Evolutionary conservation across 2,329 filamentous ascomycete species (phyloP), one percentile per base, ranked within the genome.

Genomic region (Fusarium nematophilum): DNA sequence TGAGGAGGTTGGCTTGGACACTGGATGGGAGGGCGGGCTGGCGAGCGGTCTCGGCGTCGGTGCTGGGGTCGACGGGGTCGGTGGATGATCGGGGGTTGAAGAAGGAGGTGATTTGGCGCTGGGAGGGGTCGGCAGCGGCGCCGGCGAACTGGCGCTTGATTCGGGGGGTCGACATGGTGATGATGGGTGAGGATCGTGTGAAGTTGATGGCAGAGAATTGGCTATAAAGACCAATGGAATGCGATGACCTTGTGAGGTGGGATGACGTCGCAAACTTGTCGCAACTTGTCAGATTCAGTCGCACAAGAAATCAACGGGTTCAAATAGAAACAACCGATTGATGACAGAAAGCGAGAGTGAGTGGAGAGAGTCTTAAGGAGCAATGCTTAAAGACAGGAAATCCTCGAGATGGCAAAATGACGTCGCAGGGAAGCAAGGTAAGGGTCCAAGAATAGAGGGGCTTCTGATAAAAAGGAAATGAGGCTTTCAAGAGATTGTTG

Each of bases 1-100:
- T 91, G 34, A 97, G 82, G n/a, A 98, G 87, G 59, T 90, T 90
- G 29, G 93, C 84, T 75, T 97, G 92, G 26, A 96, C 82, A 7
- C 81, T 81, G 18, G 82, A 75, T 2, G 91, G 87, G 11, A 93
- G 80, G 4, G 73, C 67, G 4, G 86, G 85, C 13, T 79, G 76
- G 11, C 66, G 63, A 13, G 45, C 15, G 21, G 27, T 34, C 21
- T 68, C 44, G 18, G 58, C 14, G 71, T 75, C 37, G 71, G 64
- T n/a, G 68, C n/a, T n/a, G n/a, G n/a, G n/a, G n/a, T 68, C 34
- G 71, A 66, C 13, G 67, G 70, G 26, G 5, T 64, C 47, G 26
- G 53, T 25, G 70, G 75, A 23, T 65, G 73, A 50, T 69, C 78
- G 70, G 8, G 71, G 61, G 53, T 71, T 68, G 76, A 89, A 89